Conservation (phyloP, 108 stramenopile species). For the Nitzschia sp. region DNA sequence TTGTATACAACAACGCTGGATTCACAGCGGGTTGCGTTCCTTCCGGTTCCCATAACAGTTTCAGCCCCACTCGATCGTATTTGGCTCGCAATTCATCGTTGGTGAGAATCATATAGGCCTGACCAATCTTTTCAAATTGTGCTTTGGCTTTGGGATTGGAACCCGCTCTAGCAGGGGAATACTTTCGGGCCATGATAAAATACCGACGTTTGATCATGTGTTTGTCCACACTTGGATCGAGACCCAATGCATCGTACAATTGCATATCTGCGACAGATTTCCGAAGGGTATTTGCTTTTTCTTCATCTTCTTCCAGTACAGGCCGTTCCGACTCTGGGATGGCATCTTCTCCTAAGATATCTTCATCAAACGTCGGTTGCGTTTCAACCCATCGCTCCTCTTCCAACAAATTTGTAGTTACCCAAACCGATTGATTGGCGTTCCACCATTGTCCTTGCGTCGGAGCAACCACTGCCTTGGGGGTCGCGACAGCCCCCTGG, state of each 20-base stretch:
- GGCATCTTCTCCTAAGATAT: conserved; percentile 50
- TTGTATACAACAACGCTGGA: conserved; percentile 66
- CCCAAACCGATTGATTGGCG: conserved; percentile 56
- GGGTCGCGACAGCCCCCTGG: conserved; percentile 50
- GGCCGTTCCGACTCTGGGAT: conserved; percentile 16
- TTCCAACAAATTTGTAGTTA: conserved; percentile 48
- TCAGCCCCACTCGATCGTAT: conserved; percentile 64
- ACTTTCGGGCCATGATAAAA: conserved; percentile 81
- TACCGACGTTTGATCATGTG: conserved; percentile 87
- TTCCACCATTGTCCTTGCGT: conserved; percentile 66
- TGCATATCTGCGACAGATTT: conserved; percentile 52
- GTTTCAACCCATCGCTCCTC: conserved; percentile 41
- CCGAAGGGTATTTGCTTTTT: neutral
- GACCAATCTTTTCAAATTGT: conserved; percentile 68
- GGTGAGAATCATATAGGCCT: conserved; percentile 70
- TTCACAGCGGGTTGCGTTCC: conserved; percentile 43
- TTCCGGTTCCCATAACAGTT: conserved; percentile 42
- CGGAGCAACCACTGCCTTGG: conserved; percentile 54
- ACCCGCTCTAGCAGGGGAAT: conserved; percentile 79
- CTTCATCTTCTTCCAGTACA: neutral
- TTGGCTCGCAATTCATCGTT: conserved; percentile 57
- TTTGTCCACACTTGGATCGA: conserved; percentile 63
- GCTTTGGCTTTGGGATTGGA: conserved; percentile 54
- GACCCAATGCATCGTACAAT: conserved; percentile 72
- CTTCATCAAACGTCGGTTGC: conserved; percentile 49